Conservation (phyloP, 2,329 filamentous ascomycete species). For the Xylaria arbuscula region DNA sequence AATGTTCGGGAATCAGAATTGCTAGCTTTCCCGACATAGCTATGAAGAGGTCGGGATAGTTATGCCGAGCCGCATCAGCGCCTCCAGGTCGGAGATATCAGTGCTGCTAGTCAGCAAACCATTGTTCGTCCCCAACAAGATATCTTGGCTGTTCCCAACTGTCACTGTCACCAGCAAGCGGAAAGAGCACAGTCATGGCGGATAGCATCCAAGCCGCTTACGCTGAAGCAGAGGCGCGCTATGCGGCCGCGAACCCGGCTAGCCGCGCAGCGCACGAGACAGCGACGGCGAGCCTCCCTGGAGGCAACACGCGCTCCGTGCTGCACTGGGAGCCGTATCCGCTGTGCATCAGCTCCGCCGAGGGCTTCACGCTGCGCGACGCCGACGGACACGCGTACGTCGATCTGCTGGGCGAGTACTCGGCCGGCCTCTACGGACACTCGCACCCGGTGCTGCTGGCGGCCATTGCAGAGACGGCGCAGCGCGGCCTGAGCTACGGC, state of each 20-base stretch:
- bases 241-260: slow-evolving; percentile 51
- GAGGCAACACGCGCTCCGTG: slow-evolving; percentile 49
- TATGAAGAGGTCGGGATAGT: slow-evolving; percentile 1
- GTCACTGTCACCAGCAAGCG: slow-evolving; percentile 4
- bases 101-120: neutral
- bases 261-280: slow-evolving; percentile 54
- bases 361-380: slow-evolving; percentile 52
- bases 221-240: slow-evolving; percentile 50
- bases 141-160: neutral
- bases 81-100: neutral
- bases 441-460: slow-evolving; percentile 65
- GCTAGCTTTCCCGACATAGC: slow-evolving; percentile 16
- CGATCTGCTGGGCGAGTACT: slow-evolving; percentile 72
- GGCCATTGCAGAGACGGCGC: slow-evolving; percentile 56
- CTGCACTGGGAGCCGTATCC: slow-evolving; percentile 58
- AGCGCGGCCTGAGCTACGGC: slow-evolving; percentile 35
- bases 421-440: slow-evolving; percentile 74
- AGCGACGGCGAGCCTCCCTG: slow-evolving; percentile 49
- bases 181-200: slow-evolving; percentile 27
- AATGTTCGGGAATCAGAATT: slow-evolving; percentile 25
- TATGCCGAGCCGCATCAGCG: neutral
- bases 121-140: neutral
- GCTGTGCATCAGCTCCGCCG: slow-evolving; percentile 54
- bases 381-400: slow-evolving; percentile 61
- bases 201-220: slow-evolving; percentile 48